Base-by-base conservation (phyloP, 805 yeast species). In the Candida awuae region DNA sequence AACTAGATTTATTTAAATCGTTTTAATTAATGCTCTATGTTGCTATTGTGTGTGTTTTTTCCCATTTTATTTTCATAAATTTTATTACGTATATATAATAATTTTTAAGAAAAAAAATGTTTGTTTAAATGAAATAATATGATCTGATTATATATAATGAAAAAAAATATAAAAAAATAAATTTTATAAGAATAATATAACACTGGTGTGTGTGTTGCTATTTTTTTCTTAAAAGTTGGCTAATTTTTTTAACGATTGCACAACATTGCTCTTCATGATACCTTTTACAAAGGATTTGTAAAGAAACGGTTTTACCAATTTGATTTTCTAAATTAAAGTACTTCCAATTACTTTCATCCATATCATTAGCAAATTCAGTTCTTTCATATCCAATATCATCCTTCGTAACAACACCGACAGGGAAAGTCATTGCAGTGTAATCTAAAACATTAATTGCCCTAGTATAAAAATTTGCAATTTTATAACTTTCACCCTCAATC, bases 251-350 rank as follows among this genome's bases (percentile, higher is more conserved):
- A 13, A 38, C 41, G 28, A 38, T 25, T 19, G 33, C 41, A 32
- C 41, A 38, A 17, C 41, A 38, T 50, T 72, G 70, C 50, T 79
- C 85, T 50, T 79, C 85, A 44, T 76, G 70, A 39, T 68, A 70
- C 41, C 77, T 63, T 39, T 70, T 63, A 19, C 78, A 69, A 14
- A 75, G 67, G 18, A 79, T 45, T 51, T 79, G 85, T 7, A 77
- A 46, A 3, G 69, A 63, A 3, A 77, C 74, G 0, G 83, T 80
- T 49, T 73, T 74, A 4, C 73, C 74, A 10, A 43, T 8, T 38
- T 43, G 45, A 41, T 66, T 62, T 38, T 56, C 60, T 32, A 64
- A 57, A 38, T 67, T 70, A 56, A 75, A 75, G 28, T 63, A 53
- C 10, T 61, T 59, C 52, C 62, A 55, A 26, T 51, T 51, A 12